Evolutionary conservation across 2,329 filamentous ascomycete genomes (phyloP).

Genomic region (Dactylellina drechsleri): DNA sequence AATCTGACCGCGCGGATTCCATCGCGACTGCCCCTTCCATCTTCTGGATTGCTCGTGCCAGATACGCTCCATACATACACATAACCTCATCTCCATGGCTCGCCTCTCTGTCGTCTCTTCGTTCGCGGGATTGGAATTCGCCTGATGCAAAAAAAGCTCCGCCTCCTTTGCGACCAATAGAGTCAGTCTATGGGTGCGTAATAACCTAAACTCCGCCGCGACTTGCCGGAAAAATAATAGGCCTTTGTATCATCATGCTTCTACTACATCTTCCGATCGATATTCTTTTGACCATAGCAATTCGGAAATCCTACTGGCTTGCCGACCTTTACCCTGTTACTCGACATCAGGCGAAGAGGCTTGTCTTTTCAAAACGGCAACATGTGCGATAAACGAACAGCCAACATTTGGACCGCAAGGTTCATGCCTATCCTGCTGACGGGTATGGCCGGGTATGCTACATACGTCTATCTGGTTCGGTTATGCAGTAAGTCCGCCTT

Average conservation of each 20-base stretch:
- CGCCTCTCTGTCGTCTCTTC: slow-evolving; percentile 8
- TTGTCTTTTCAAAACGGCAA: slow-evolving; percentile 1
- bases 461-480: slow-evolving; percentile 74
- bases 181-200: background rate
- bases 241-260: slow-evolving; percentile 47
- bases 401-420: slow-evolving; percentile 67
- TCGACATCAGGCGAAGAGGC: slow-evolving; percentile 18
- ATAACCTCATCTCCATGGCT: slow-evolving; percentile 4
- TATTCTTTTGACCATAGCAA: slow-evolving; percentile 27
- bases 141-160: slow-evolving; percentile 9
- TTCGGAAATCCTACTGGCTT: slow-evolving; percentile 25
- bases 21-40: slow-evolving; percentile 15
- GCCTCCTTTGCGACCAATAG: slow-evolving; percentile 26
- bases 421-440: slow-evolving; percentile 76
- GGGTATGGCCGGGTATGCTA: slow-evolving; percentile 73
- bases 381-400: slow-evolving; percentile 50
- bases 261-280: slow-evolving; percentile 24
- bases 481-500: slow-evolving; percentile 70
- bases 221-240: slow-evolving; percentile 43
- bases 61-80: too few relatives aligned
- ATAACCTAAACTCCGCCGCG: slow-evolving; percentile 39
- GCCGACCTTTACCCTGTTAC: slow-evolving; percentile 16
- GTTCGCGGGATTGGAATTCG: slow-evolving; percentile 16
- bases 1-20: slow-evolving; percentile 13
- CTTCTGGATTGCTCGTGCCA: too few relatives aligned